These are phyloP conservation scores for Aspergillus haitiensis DNA, from an alignment of 495 filamentous ascomycete genomes.

Conservation along the genomic window DNA sequence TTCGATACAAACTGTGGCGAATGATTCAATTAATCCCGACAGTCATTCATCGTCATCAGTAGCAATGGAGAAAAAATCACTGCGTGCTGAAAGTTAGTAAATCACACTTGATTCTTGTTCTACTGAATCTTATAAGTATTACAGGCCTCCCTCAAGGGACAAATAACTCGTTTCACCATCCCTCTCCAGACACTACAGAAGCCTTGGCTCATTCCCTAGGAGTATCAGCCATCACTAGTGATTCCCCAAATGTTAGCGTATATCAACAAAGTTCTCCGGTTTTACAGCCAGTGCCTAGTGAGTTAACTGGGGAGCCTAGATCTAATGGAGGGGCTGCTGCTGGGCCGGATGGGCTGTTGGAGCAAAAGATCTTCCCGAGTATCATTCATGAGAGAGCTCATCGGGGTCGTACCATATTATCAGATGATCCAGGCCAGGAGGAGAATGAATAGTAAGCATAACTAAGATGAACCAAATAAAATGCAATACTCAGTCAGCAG, in stretches of 20 bases:
- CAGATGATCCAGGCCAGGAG: neutral
- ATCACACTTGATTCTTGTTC: neutral
- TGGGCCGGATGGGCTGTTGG: constrained; percentile 52
- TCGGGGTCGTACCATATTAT: constrained; percentile 38
- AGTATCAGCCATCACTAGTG: too few species aligned
- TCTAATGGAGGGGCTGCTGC: constrained; percentile 32
- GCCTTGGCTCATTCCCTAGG: too few species aligned
- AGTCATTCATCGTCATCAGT: neutral
- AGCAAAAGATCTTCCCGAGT: constrained; percentile 72
- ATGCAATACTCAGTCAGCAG: too few species aligned
- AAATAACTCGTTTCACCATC: too few species aligned
- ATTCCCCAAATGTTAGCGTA: too few species aligned
- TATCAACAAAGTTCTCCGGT: too few species aligned
- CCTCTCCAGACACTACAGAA: too few species aligned
- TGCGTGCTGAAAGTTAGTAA: constrained; percentile 2
- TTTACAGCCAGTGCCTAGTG: too few species aligned
- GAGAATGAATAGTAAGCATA: constrained; percentile 4
- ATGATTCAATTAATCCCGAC: neutral
- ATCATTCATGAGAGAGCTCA: constrained; percentile 61
- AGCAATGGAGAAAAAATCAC: neutral
- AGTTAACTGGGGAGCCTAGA: constrained; percentile 10
- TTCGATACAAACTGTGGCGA: constrained; percentile 10
- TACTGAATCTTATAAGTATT: neutral
- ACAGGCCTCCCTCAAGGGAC: neutral
- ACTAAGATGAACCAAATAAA: neutral